phyloP scores from a whole-genome alignment of 495 filamentous ascomycete genomes.

The Gamarada debralockiae region DNA sequence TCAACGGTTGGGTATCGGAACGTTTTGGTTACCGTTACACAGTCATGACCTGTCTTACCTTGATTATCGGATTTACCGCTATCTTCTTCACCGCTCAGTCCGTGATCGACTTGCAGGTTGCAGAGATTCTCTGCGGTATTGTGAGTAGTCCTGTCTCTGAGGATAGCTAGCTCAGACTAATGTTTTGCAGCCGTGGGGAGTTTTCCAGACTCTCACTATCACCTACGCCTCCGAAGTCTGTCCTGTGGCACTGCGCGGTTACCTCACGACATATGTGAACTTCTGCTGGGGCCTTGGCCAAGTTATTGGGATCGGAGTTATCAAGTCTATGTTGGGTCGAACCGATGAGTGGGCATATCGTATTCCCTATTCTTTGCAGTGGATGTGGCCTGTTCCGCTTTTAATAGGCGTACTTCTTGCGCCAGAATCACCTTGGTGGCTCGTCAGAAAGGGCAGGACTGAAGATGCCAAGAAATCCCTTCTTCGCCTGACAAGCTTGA shows the following conservation, averaged over 20 bases:
- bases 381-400: constrained; percentile 81
- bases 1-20: constrained; percentile 75
- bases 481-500: constrained; percentile 57
- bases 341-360: constrained; percentile 63
- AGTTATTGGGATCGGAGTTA: constrained; percentile 69
- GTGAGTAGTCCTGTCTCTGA: constrained; percentile 8
- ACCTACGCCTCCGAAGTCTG: constrained; percentile 81
- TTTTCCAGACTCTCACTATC: constrained; percentile 75
- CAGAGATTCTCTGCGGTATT: constrained; percentile 74
- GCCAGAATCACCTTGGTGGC: constrained; percentile 79
- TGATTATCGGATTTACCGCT: constrained; percentile 64
- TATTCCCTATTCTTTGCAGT: constrained; percentile 67
- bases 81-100: constrained; percentile 76
- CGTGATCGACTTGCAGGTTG: constrained; percentile 63
- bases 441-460: constrained; percentile 64
- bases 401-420: constrained; percentile 67
- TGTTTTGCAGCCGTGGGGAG: constrained; percentile 54
- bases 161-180: not conserved
- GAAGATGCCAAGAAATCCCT: constrained; percentile 67
- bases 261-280: constrained; percentile 78
- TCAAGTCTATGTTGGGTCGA: constrained; percentile 58
- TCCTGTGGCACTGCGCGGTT: constrained; percentile 67
- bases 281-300: constrained; percentile 83
- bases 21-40: constrained; percentile 69
- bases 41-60: constrained; percentile 60